Evolutionary conservation across 148 eudicot species (phyloP).

Genomic region (Silene latifolia): DNA sequence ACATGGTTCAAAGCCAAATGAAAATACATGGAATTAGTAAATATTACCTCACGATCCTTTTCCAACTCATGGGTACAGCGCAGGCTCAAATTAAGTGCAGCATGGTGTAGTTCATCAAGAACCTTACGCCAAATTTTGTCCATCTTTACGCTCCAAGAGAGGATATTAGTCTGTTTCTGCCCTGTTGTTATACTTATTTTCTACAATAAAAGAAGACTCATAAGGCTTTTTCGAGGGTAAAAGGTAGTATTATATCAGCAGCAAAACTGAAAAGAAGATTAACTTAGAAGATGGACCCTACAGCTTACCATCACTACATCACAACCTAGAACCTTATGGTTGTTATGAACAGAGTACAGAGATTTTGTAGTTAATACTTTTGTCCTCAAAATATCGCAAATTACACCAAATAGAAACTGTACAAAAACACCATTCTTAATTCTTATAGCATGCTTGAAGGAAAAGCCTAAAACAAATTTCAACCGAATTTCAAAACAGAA

Average conservation of each 20-base stretch:
- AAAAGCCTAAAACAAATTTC: neutral
- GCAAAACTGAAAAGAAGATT: neutral
- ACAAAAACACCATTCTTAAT: neutral
- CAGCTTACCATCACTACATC: neutral
- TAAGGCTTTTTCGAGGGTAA: conserved; percentile 1
- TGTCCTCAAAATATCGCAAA: neutral
- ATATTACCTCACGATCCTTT: conserved; percentile 61
- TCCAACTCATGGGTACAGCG: conserved; percentile 56
- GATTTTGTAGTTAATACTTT: neutral
- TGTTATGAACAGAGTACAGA: no score
- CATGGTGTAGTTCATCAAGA: conserved; percentile 86
- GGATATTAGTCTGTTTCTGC: conserved; percentile 34
- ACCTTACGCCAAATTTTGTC: conserved; percentile 47
- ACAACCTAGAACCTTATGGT: neutral
- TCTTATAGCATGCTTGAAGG: neutral
- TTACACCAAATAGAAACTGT: neutral
- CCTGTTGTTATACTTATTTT: conserved; percentile 38
- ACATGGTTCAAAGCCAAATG: neutral
- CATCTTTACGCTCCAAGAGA: conserved; percentile 58
- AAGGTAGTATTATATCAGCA: neutral
- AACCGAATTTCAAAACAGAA: neutral
- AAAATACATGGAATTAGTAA: neutral
- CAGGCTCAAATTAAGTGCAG: conserved; percentile 69
- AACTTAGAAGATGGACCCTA: neutral
- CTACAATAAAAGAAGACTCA: conserved; percentile 35